Percentiles rank a stretch among this genome's conserved stretches.
These are phyloP conservation scores for Aureobasidium sp. DNA, from an alignment of 2,329 filamentous ascomycete genomes.

Conservation along the genomic window DNA sequence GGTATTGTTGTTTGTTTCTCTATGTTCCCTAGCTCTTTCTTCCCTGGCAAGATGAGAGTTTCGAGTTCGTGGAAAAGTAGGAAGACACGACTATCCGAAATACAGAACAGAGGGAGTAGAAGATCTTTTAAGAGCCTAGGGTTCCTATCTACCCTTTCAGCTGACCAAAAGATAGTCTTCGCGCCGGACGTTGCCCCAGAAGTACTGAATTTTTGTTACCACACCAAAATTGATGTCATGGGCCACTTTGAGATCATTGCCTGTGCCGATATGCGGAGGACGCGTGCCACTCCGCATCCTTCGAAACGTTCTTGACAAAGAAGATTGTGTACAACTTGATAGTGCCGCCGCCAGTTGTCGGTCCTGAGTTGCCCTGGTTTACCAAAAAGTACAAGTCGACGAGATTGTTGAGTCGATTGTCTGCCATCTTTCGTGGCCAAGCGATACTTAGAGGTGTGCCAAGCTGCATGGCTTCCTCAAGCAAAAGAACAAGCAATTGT, in stretches of 20 bases:
- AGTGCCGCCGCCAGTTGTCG: not conserved
- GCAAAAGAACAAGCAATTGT: constrained; percentile 5
- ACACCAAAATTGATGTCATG: constrained; percentile 8
- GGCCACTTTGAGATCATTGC: constrained; percentile 2
- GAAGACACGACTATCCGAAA: not conserved
- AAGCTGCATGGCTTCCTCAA: constrained; percentile 1
- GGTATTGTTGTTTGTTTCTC: not conserved
- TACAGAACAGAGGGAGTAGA: not conserved
- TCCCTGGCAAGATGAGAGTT: not conserved
- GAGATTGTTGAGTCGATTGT: not conserved
- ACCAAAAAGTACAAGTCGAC: not conserved
- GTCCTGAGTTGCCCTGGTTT: not conserved
- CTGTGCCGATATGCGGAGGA: constrained; percentile 7
- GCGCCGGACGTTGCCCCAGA: constrained; percentile 10
- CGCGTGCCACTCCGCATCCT: constrained; percentile 1
- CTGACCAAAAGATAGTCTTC: constrained; percentile 11
- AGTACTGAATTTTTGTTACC: constrained; percentile 1
- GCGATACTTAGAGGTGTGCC: not conserved
- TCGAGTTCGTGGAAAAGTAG: not conserved
- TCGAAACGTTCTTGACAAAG: constrained; percentile 10
- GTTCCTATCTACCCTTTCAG: constrained; percentile 8
- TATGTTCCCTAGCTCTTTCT: not conserved
- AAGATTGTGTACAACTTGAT: constrained; percentile 2
- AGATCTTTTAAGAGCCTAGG: not conserved
- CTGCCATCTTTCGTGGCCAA: not conserved